Base-by-base conservation (phyloP, 1,284 basidiomycete genomes). In the Irpex lacteus region DNA sequence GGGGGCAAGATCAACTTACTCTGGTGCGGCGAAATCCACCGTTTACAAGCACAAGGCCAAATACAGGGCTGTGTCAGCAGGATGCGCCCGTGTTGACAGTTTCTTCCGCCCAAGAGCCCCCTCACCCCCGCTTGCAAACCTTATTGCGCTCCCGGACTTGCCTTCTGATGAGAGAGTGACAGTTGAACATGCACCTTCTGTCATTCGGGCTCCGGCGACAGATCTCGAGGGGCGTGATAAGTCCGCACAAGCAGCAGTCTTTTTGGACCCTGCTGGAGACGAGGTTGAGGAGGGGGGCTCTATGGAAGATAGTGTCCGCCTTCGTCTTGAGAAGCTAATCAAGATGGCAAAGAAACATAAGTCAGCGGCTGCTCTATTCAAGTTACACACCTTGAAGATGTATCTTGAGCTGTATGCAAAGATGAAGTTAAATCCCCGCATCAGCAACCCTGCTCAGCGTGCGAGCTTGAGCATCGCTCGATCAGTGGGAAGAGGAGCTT, bases 401-500 rank as follows among this genome's bases (percentile, higher is more conserved):
- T 60, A 60, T 34, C 40, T 60, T n/a, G 47, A 60, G 34, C 47
- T 60, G 1, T 44, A 32, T 8, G 47, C 47, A 6, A 49, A 60
- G 34, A 50, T 26, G 32, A 19, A 26, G 21, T 7, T 18, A 6
- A 18, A 52, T 52, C 34, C 59, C 5, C 40, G 34, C 26, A 52
- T 60, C 34, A 50, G 50, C 21, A 60, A 60, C 44, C 59, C 59
- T 36, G 59, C 59, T 36, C 47, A 50, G 44, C 47, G 59, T 50
- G 59, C 59, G 26, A 60, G 59, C 34, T n/a, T 60, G 7, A 34
- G 18, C 13, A 36, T 60, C 7, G 59, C 47, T 9, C 19, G 49
- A 3, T 50, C 59, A 19, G 59, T 60, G 37, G 59, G 59, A 15
- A 60, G 50, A 37, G 59, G 59, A 4, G 15, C 47, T 34, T 60